A percentile compares a stretch with the other conserved stretches of the same genome.
phyloP scores from a whole-genome alignment of 345 rosid genomes.

The Aquilaria malaccensis region DNA sequence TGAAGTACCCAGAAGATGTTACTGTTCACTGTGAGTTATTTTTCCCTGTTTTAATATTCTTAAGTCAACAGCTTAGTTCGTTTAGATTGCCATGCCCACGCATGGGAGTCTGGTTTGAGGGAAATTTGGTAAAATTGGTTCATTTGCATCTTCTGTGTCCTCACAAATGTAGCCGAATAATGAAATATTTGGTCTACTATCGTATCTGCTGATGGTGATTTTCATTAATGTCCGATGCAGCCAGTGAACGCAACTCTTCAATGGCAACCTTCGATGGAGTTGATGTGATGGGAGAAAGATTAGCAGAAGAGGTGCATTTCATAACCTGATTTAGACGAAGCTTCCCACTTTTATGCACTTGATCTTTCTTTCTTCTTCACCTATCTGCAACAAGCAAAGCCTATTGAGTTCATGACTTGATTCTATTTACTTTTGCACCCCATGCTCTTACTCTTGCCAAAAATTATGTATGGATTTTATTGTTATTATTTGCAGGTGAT shows the following conservation, averaged over 20 bases:
- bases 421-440: not conserved
- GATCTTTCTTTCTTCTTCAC: too few relatives aligned
- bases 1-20: conserved; percentile 52
- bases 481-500: conserved; percentile 46
- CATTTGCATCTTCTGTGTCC: too few relatives aligned
- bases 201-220: too few relatives aligned
- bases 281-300: conserved; percentile 82
- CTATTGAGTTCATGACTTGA: too few relatives aligned
- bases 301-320: conserved; percentile 73
- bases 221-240: conserved; percentile 34
- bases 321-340: not conserved
- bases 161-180: too few relatives aligned
- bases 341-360: not conserved
- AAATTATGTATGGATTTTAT: not conserved
- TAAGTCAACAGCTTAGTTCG: too few relatives aligned
- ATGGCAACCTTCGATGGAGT: conserved; percentile 73
- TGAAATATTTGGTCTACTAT: too few relatives aligned
- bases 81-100: too few relatives aligned
- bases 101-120: too few relatives aligned
- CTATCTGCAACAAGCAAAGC: too few relatives aligned
- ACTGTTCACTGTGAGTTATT: conserved; percentile 64
- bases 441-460: not conserved
- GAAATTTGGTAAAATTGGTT: too few relatives aligned
- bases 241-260: conserved; percentile 53
- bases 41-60: too few relatives aligned